These are phyloP conservation scores for Talaromyces verruculosus DNA, from an alignment of 2,329 filamentous ascomycete species.

Conservation along the genomic window DNA sequence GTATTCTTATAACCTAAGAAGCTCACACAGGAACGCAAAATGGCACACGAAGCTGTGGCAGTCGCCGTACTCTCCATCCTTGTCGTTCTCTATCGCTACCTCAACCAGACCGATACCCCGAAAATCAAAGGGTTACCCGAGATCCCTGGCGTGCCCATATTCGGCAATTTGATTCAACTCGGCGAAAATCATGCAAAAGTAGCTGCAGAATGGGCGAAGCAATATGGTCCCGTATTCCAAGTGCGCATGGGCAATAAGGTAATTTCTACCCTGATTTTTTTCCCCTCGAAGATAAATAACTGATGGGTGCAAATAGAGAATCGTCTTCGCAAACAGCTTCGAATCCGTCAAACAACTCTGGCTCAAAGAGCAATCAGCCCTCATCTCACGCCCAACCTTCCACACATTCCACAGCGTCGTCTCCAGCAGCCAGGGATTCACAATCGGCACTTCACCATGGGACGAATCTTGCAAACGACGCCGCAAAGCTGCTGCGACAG, in stretches of 20 bases:
- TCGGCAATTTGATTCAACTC: slow-evolving; percentile 64
- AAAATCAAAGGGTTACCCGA: slow-evolving; percentile 64
- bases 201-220: slow-evolving; percentile 58
- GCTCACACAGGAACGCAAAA: not conserved
- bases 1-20: not conserved
- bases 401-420: slow-evolving; percentile 82
- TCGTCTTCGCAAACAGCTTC: slow-evolving; percentile 77
- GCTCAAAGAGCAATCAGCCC: slow-evolving; percentile 74
- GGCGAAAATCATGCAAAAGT: slow-evolving; percentile 58
- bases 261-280: slow-evolving; percentile 12
- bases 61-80: slow-evolving; percentile 11
- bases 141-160: slow-evolving; percentile 61
- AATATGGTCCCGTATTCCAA: slow-evolving; percentile 66
- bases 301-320: slow-evolving; percentile 48
- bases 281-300: not conserved
- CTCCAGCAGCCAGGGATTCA: slow-evolving; percentile 74
- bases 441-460: slow-evolving; percentile 81
- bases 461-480: slow-evolving; percentile 76
- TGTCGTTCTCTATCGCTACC: slow-evolving; percentile 44
- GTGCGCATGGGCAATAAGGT: slow-evolving; percentile 65
- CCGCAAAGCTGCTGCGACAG: slow-evolving; percentile 75
- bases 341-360: slow-evolving; percentile 70
- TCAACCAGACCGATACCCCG: slow-evolving; percentile 56
- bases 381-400: slow-evolving; percentile 74
- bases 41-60: slow-evolving; percentile 14